Base-by-base conservation (phyloP, 768 basidiomycete genomes). In the Suillus subluteus region DNA sequence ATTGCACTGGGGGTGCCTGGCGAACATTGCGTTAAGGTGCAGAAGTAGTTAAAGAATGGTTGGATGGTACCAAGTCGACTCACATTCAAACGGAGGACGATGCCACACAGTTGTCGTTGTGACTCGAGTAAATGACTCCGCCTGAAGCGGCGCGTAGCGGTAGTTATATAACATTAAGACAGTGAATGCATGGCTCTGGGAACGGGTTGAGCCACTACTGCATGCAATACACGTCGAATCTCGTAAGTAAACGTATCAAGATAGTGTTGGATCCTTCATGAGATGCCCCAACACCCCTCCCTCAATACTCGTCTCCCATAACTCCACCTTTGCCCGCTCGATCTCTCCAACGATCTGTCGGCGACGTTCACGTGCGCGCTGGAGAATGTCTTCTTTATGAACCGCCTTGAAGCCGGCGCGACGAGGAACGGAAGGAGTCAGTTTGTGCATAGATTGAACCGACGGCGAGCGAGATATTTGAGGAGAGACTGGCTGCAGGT, bases 301-400 rank as follows among this genome's bases (percentile, higher is more conserved):
- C 76, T 91, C 91, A 62, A 91, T 82, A 48, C 86, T 88, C 62
- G 84, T 83, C 78, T 91, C 90, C 92, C 92, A 92, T 65, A 92
- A 75, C 71, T 89, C 87, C 38, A 86, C 81, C 72, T 89, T 89
- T 30, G 88, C 85, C 63, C 78, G 80, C 59, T 88, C 83, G 55
- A 93, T 77, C 76, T 90, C 88, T 12, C 76, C 77, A 64, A 78
- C 77, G 44, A 94, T 69, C 69, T 85, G 80, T 64, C 77, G 76
- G 66, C 86, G 84, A 71, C 85, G 82, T 70, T 86, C 85, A 63
- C 78, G 80, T 16, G 90, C 91, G 16, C 83, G 82, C 55, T 74
- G 78, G 40, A 92, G 66, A 26, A 89, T 77, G 13, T 82, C 83
- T 32, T 78, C 80, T 68, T 80, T 84, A 58, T 77, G 75, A 23